A percentile compares a stretch with the other conserved stretches of the same genome.
Evolutionary conservation across 2,329 filamentous ascomycete genomes (phyloP).

Genomic region (Aspergillus candidus): DNA sequence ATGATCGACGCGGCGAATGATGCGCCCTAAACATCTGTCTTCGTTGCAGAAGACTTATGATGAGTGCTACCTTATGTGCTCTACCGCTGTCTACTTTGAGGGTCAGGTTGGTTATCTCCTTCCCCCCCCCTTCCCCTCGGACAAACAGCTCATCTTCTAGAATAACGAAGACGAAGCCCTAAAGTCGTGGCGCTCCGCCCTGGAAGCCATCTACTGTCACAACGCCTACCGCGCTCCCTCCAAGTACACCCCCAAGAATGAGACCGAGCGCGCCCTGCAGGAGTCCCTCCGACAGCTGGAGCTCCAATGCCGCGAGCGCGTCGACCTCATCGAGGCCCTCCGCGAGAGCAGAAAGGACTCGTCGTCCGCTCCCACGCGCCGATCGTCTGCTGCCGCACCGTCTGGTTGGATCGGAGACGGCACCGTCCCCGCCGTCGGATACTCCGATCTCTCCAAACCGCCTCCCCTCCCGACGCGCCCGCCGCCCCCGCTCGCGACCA

Average conservation of each 20-base stretch:
- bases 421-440: constrained; percentile 73
- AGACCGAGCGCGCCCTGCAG: constrained; percentile 76
- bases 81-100: constrained; percentile 94
- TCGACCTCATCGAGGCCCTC: constrained; percentile 79
- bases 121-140: background rate
- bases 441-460: constrained; percentile 73
- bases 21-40: constrained; percentile 56
- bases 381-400: constrained; percentile 12
- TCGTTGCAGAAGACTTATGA: constrained; percentile 96
- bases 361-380: constrained; percentile 22
- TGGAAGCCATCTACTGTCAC: constrained; percentile 83
- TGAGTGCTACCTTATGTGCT: constrained; percentile 90
- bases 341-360: constrained; percentile 56
- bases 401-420: constrained; percentile 69
- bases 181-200: constrained; percentile 80
- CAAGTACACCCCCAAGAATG: constrained; percentile 63
- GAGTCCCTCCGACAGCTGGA: constrained; percentile 79
- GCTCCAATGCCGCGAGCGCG: constrained; percentile 85
- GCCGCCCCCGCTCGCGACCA: constrained; percentile 7
- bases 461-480: constrained; percentile 50
- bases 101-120: constrained; percentile 59
- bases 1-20: constrained; percentile 33
- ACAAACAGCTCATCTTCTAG: constrained; percentile 40
- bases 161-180: constrained; percentile 87
- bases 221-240: constrained; percentile 68